Percentiles rank a stretch among this genome's conserved stretches.
These are phyloP conservation scores for Acanthamoeba culbertsoni DNA, from an alignment of 208 protist species.

Conservation along the genomic window DNA sequence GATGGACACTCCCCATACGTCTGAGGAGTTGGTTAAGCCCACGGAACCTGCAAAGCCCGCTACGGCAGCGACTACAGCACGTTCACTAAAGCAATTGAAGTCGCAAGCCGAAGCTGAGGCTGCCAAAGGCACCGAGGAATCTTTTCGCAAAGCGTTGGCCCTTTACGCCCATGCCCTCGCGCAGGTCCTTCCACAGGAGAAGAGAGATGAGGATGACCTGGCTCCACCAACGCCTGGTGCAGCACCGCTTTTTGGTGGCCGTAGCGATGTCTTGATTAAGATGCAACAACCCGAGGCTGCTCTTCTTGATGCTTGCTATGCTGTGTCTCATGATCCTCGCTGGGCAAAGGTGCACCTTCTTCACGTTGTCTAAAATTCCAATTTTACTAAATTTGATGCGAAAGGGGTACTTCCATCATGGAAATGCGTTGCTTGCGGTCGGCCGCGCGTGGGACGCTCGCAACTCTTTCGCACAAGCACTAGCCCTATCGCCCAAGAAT, in stretches of 20 bases:
- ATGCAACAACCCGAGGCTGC: not conserved
- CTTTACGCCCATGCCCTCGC: not conserved
- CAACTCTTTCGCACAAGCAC: slow-evolving; percentile 25
- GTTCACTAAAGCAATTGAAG: not conserved
- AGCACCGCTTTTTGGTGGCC: not conserved
- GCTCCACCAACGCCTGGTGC: not conserved
- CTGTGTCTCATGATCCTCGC: not conserved
- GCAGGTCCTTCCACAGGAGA: not conserved
- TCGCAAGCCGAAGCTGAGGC: not conserved
- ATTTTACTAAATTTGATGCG: not conserved
- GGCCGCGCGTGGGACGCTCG: not conserved
- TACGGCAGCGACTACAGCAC: not conserved
- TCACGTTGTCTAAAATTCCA: not conserved
- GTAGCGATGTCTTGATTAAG: not conserved
- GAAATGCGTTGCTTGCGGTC: not conserved
- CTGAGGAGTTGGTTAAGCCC: not conserved
- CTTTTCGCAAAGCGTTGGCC: not conserved
- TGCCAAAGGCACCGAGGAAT: not conserved
- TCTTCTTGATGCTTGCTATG: slow-evolving; percentile 4
- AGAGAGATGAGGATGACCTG: not conserved
- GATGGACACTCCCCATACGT: not conserved
- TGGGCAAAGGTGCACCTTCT: not conserved
- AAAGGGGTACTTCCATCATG: slow-evolving; percentile 5
- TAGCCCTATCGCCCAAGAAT: not conserved
- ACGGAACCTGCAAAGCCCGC: not conserved